Percentiles rank a stretch among this genome's conserved stretches.
Evolutionary conservation across 352 stramenopile species (phyloP).

Genomic region (Phytophthora palmivora): DNA sequence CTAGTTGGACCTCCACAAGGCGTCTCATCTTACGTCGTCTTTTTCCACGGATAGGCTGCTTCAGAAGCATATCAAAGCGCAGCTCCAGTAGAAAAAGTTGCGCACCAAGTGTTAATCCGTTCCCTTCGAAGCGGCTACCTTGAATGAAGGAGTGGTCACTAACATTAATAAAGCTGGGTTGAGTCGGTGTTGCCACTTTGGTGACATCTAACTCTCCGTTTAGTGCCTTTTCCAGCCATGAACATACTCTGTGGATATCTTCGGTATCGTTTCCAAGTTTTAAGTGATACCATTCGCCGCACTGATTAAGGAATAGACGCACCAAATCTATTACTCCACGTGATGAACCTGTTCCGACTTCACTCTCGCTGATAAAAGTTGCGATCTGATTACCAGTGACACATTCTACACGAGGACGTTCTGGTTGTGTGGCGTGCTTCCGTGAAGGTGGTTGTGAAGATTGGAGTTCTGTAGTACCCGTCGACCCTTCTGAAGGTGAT

Average conservation of each 20-base stretch:
- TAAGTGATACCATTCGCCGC: constrained; percentile 57
- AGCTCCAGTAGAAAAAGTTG: constrained; percentile 71
- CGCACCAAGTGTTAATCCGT: constrained; percentile 44
- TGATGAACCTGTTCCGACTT: not conserved
- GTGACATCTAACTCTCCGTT: constrained; percentile 39
- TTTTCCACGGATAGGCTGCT: constrained; percentile 32
- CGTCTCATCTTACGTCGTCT: constrained; percentile 31
- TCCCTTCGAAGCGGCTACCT: constrained; percentile 35
- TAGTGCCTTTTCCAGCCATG: constrained; percentile 67
- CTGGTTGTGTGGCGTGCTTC: not conserved
- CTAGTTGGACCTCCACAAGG: constrained; percentile 36
- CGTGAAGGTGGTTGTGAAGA: constrained; percentile 11
- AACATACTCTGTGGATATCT: constrained; percentile 52
- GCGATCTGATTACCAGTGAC: constrained; percentile 20
- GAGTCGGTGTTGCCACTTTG: constrained; percentile 8
- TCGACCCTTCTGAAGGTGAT: constrained; percentile 6
- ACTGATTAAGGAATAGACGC: constrained; percentile 62
- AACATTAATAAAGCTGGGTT: constrained; percentile 22
- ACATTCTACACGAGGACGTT: not conserved
- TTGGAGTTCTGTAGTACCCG: not conserved
- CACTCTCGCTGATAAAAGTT: constrained; percentile 21
- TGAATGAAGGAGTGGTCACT: constrained; percentile 25
- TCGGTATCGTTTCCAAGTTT: constrained; percentile 41
- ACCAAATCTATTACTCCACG: constrained; percentile 36
- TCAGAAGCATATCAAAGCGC: constrained; percentile 53